Base-by-base conservation (phyloP, 129 eudicot genomes). In the Dittrichia graveolens region DNA sequence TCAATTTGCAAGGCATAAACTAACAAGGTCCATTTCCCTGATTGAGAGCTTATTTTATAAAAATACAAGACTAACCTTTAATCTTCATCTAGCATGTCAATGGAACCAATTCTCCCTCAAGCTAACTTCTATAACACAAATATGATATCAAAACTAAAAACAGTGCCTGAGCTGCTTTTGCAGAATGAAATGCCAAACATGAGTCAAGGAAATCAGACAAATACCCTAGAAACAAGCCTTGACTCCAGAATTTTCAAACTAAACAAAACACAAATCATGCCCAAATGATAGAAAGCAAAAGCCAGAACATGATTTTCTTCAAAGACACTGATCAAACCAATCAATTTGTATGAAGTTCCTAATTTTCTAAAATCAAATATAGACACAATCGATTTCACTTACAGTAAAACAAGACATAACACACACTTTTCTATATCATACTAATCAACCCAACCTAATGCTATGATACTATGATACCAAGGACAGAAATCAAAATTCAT, bases 381-480 rank as follows among this genome's bases (percentile, higher is more conserved):
- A 53, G 9, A 9, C 16, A 16, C 42, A 45, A 54, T 15, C 3
- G 2, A 66, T 47, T 66, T 31, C 12, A 46, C 2, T 11, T 31
- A 24, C 38, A 10, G 8, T 8, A 55, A 55, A 45, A 18, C 42
- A 44, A 46, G 31, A 57, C 72, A 57, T 3, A 67, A 34, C 34
- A 43, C 55, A 44, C 47, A 65, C 71, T 61, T 38, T 42, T 7
- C 15, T 43, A 18, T 19, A 16, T 46, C 14, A 46, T 7, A 24
- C 72, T 15, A 47, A 67, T 55, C 37, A 55, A 55, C 61, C 61
- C 16, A 42, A 59, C 4, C 44, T 10, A 59, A 59, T n/a, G 6
- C 56, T 12, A 50, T 50, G 56, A 38, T 38, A 8, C 35, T 13
- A 65, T 41, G 12, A 44, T 24, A 35, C 38, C 55, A 46, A 65